A percentile compares a stretch with the other conserved stretches of the same genome.
Evolutionary conservation across 1,284 basidiomycete genomes (phyloP).

Genomic region (Trametes polyzona): DNA sequence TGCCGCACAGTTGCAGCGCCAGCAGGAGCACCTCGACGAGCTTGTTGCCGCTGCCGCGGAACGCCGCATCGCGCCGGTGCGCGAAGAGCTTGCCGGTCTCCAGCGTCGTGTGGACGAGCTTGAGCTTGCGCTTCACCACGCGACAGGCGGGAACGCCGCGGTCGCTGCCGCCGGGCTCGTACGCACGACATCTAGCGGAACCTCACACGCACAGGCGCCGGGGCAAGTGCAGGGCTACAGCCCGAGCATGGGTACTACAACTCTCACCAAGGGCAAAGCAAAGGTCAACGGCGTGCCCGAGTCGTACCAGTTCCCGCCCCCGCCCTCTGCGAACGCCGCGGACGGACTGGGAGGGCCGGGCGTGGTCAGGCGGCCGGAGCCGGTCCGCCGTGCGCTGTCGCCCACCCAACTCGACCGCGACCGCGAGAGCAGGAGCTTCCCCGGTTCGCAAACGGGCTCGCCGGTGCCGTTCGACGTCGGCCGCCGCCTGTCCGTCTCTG

Average conservation of each 20-base stretch:
- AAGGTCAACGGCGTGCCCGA: conserved; percentile 40
- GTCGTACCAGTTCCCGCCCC: conserved; percentile 29
- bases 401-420: conserved; percentile 41
- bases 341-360: neutral
- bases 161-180: conserved; percentile 24
- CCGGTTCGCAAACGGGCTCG: conserved; percentile 44
- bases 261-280: conserved; percentile 33
- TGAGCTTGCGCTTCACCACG: conserved; percentile 27
- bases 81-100: conserved; percentile 58
- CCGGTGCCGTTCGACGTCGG: conserved; percentile 51
- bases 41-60: conserved; percentile 61
- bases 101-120: conserved; percentile 50
- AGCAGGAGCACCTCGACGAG: conserved; percentile 62
- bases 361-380: conserved; percentile 24
- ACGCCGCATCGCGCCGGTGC: conserved; percentile 54
- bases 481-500: conserved; percentile 52
- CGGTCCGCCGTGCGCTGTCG: conserved; percentile 28
- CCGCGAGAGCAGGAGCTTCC: conserved; percentile 35
- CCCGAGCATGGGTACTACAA: conserved; percentile 24
- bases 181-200: conserved; percentile 7
- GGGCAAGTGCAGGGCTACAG: conserved; percentile 23
- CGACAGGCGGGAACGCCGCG: neutral
- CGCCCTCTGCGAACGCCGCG: neutral
- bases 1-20: conserved; percentile 51
- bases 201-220: conserved; percentile 7